Evolutionary conservation across 768 basidiomycete species (phyloP).

Genomic region (Pisolithus orientalis): DNA sequence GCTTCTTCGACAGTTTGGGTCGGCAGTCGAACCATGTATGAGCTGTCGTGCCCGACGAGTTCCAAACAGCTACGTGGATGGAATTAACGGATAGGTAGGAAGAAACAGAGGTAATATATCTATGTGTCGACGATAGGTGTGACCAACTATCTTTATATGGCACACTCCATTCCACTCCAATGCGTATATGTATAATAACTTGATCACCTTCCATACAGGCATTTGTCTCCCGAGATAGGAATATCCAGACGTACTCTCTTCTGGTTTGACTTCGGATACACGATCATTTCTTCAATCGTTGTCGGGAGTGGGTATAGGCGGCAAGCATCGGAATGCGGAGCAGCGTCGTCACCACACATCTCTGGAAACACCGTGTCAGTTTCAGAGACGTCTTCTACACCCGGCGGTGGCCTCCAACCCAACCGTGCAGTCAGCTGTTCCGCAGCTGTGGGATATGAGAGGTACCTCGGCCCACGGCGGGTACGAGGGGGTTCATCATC

Average conservation of each 20-base stretch:
- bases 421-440: slow-evolving; percentile 26
- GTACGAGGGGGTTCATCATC: slow-evolving; percentile 56
- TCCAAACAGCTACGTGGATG: no score
- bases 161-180: no score
- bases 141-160: no score
- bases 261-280: slow-evolving; percentile 8
- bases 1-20: no score
- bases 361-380: slow-evolving; percentile 14
- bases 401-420: slow-evolving; percentile 18
- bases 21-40: no score
- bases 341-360: slow-evolving; percentile 11
- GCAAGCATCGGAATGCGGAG: slow-evolving; percentile 8
- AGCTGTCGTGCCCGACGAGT: no score
- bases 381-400: slow-evolving; percentile 16
- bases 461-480: slow-evolving; percentile 40
- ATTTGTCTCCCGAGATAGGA: slow-evolving; percentile 24
- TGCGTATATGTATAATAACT: background rate
- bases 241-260: slow-evolving; percentile 8
- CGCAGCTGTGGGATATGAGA: slow-evolving; percentile 13
- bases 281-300: slow-evolving; percentile 47
- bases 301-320: slow-evolving; percentile 48
- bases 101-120: no score
- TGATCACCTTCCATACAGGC: slow-evolving; percentile 25
- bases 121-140: no score
- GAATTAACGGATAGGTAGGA: no score